Base-by-base conservation (phyloP, 768 basidiomycete genomes). In the Pisolithus marmoratus region DNA sequence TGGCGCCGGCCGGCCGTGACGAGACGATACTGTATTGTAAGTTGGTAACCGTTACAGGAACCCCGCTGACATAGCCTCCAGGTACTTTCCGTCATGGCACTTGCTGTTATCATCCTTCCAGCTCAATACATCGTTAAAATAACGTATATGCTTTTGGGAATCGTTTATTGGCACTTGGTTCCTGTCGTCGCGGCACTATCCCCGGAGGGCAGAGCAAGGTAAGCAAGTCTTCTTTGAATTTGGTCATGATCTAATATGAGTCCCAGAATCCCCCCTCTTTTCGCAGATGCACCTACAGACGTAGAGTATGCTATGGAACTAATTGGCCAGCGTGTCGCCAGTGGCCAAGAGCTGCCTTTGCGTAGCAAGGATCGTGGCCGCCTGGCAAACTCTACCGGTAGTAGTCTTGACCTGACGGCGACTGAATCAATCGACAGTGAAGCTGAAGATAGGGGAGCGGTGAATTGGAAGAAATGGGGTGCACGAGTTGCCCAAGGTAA, bases 271-370 rank as follows among this genome's bases (percentile, higher is more conserved):
- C 77, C 79, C 20, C 67, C 72, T 7, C 66, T 72, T 3, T 73
- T 85, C 46, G 54, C 59, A 36, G 75, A 81, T 53, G 78, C 76
- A 11, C 84, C 85, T 0, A 87, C 83, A 4, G 84, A 87, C 56
- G 75, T 80, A 4, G 83, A 87, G 45, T 82, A 83, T 58, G 84
- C 85, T 2, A 85, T 86, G 80, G 75, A 83, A 36, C 62, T 87
- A 11, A 85, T 87, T 17, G 76, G 83, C 4, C 72, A 75, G 51
- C 78, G 85, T 8, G 72, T 85, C 4, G 74, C 78, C 31, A 67
- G 73, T 19, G 84, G 84, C 6, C 69, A 83, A 46, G 71, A 74
- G 23, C 61, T 84, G 34, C 68, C 62, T 20, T 71, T 76, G 5
- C 57, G 61, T n/a, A 54, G 58, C 34, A 65, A 54, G 23, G 59